Base-by-base conservation (phyloP, 192 early-diverging fungal species). In the Umbelopsis ramanniana region DNA sequence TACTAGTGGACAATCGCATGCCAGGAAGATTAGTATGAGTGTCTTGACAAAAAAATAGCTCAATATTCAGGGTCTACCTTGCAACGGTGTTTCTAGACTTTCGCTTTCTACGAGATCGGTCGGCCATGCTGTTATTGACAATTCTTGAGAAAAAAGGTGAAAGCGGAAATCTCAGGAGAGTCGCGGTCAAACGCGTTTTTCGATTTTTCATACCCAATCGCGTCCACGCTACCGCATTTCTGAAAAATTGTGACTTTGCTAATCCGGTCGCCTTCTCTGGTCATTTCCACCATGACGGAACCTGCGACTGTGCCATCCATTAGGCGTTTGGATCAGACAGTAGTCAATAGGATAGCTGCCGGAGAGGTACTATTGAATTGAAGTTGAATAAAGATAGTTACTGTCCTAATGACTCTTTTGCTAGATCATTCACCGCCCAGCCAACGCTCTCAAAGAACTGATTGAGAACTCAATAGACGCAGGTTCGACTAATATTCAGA, bases 381-480 rank as follows among this genome's bases (percentile, higher is more conserved):
- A 9, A 15, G 22, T 71, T 67, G 21, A 47, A 46, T 69, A 57
- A 21, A 23, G 57, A 40, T 22, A 24, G 33, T 46, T 38, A 7
- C 40, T 26, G 33, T 2, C 0, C 40, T 43, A 43, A 43, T 70
- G 33, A 48, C 40, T 11, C 0, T 66, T 33, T 19, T 29, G 6
- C 17, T 74, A 96, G 92, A 94, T 99, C 48, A 98, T 99, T 67
- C 93, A 97, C 68, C 84, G 96, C 19, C 96, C 98, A 19, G 89
- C 95, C 5, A 98, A 99, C 77, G 96, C 96, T 19, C 79, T 98
- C 23, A 99, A 99, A 74, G 98, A 99, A 77, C 85, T 99, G 24
- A 86, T 99, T 43, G 98, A 99, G 72, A 99, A 99, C 78, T 92
- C 93, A 7, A 83, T 99, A 29, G 98, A 99, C 80, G 97, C 98